Conservation (phyloP, 2,329 filamentous ascomycete genomes). For the Colletotrichum lupini region DNA sequence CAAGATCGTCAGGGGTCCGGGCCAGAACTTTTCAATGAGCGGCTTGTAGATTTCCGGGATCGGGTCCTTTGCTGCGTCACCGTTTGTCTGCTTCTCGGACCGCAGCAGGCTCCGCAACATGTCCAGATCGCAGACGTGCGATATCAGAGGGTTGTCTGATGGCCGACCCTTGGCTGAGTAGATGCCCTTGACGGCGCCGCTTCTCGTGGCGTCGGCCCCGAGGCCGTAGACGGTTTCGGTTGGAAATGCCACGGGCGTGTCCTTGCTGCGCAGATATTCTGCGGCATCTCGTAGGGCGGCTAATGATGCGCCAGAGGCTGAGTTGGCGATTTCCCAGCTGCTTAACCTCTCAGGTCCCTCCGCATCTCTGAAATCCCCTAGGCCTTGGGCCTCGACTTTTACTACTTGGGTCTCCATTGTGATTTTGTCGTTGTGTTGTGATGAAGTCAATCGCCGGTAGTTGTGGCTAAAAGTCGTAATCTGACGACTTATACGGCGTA, state of each 20-base stretch:
- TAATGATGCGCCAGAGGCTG: constrained; percentile 45
- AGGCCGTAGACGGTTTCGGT: constrained; percentile 98
- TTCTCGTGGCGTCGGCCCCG: constrained; percentile 93
- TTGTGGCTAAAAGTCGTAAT: constrained; percentile 1
- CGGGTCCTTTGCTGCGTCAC: constrained; percentile 44
- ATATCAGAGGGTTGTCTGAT: constrained; percentile 94
- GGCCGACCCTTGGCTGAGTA: constrained; percentile 91
- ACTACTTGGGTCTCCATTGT: constrained; percentile 55
- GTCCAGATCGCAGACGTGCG: constrained; percentile 84
- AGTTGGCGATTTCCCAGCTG: constrained; percentile 53
- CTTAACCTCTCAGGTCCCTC: constrained; percentile 48
- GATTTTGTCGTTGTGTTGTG: background rate
- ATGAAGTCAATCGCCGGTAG: background rate
- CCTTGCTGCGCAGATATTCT: constrained; percentile 69
- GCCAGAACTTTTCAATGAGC: constrained; percentile 89
- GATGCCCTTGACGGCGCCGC: constrained; percentile 86
- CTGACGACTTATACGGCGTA: constrained; percentile 32
- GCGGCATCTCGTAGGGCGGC: constrained; percentile 72
- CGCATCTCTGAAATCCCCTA: constrained; percentile 48
- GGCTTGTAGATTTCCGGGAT: constrained; percentile 82
- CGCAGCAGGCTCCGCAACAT: constrained; percentile 76
- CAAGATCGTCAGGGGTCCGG: constrained; percentile 91
- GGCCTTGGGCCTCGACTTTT: constrained; percentile 44
- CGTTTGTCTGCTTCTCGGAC: constrained; percentile 35
- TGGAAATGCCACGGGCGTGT: constrained; percentile 90